phyloP scores from a whole-genome alignment of 2,329 filamentous ascomycete species.

The Exserohilum turcica region DNA sequence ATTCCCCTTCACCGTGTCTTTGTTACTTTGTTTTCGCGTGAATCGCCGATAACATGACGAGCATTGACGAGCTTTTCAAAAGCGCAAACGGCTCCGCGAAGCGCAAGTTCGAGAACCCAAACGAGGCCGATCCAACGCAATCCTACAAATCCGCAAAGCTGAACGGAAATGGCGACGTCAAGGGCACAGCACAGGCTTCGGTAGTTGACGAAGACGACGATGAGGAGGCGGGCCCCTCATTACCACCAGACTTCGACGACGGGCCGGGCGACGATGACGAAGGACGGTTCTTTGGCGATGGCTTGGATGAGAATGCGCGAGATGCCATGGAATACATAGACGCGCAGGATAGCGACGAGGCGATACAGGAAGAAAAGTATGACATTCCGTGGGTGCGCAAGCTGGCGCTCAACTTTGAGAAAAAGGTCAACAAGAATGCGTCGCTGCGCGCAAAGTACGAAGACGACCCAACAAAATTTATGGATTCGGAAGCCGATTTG shows the following conservation, averaged over 20 bases:
- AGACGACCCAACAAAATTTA: slow-evolving; percentile 77
- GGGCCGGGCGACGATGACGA: slow-evolving; percentile 74
- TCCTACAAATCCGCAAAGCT: slow-evolving; percentile 66
- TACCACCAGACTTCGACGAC: slow-evolving; percentile 61
- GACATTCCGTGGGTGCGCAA: slow-evolving; percentile 83
- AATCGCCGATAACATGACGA: slow-evolving; percentile 54
- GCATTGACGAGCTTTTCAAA: slow-evolving; percentile 68
- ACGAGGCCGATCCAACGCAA: slow-evolving; percentile 60
- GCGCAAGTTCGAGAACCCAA: slow-evolving; percentile 63
- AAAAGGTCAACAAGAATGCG: slow-evolving; percentile 86
- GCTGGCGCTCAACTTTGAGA: slow-evolving; percentile 83
- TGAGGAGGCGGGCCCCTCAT: slow-evolving; percentile 58
- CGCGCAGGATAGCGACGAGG: slow-evolving; percentile 61
- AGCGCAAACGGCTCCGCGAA: slow-evolving; percentile 59
- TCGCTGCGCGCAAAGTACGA: slow-evolving; percentile 87
- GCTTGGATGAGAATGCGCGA: slow-evolving; percentile 79
- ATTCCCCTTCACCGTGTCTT: slow-evolving; percentile 1
- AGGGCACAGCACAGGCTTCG: slow-evolving; percentile 53
- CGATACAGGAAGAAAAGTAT: slow-evolving; percentile 71
- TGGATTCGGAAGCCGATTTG: slow-evolving; percentile 84
- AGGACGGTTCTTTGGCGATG: slow-evolving; percentile 93
- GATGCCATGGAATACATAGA: slow-evolving; percentile 90
- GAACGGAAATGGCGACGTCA: slow-evolving; percentile 56
- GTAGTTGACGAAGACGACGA: slow-evolving; percentile 55
- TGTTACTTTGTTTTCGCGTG: neutral